Base-by-base conservation (phyloP, 192 early-diverging fungal species). In the Coemansia sp. region DNA sequence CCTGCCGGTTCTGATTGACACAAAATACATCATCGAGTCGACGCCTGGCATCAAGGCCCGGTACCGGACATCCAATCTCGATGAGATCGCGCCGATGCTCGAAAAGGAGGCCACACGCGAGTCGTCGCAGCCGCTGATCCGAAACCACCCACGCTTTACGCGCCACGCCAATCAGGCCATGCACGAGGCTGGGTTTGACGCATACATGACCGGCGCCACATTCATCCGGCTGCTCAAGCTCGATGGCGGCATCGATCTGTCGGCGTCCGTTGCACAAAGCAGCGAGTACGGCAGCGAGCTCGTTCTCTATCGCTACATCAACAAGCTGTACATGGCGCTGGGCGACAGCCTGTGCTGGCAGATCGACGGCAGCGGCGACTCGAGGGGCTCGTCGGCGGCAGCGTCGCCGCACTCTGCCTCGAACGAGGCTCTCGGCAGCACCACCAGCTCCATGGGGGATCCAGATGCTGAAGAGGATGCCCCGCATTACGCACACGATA, bases 181-280 rank as follows among this genome's bases (percentile, higher is more conserved):
- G 71, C 96, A 98, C 69, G 96, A 98, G 69, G 96, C 96, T 14
- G 96, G 92, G 4, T 98, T 89, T 68, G 96, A 98, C 76, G 93
- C 94, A 0, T 95, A 92, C 72, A 87, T 91, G 59, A 98, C 96
- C 5, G 96, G 96, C 9, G 84, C 88, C 20, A 81, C 88, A 0
- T 96, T 93, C 69, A 75, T 93, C 24, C 85, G 89, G 2, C 86
- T 96, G 72, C 72, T 80, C 41, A 67, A 83, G 11, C 81, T 77
- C 6, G 78, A 67, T 18, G 71, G 76, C 56, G 73, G 69, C 44
- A 64, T 74, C 24, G 26, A 68, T 41, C 62, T 70, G 53, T 43
- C 65, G 33, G 55, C 62, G 1, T 62, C 36, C 24, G 8, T 52
- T 24, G 60, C 56, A 6, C 46, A 15, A 6, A 15, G 39, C 26